These are phyloP conservation scores for Patellifolia procumbens DNA, from an alignment of 179 eudicot species.

Conservation along the genomic window DNA sequence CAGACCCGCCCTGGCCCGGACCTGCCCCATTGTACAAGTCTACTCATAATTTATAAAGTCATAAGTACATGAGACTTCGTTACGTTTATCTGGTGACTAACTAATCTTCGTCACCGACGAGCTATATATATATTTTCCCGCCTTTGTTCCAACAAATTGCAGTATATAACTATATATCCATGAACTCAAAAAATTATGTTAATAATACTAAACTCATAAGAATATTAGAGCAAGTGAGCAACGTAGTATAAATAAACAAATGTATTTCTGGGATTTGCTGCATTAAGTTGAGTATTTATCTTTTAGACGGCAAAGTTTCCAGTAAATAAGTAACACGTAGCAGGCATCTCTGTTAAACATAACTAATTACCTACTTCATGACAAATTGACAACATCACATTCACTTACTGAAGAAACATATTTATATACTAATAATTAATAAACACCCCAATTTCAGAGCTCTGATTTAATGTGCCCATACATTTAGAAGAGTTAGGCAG, in stretches of 20 bases:
- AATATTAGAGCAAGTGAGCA: background rate
- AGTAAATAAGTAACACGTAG: background rate
- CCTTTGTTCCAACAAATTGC: no score
- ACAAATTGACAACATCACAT: background rate
- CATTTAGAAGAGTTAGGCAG: background rate
- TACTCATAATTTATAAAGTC: no score
- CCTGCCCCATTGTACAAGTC: no score
- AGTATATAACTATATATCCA: no score
- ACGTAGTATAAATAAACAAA: background rate
- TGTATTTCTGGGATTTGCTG: conserved; percentile 13
- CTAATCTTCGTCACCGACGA: no score
- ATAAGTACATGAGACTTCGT: no score
- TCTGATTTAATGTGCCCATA: background rate
- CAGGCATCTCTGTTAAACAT: background rate
- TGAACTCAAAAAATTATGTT: no score
- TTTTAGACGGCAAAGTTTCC: background rate
- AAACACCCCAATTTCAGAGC: background rate
- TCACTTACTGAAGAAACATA: background rate
- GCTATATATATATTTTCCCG: no score
- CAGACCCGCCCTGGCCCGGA: no score
- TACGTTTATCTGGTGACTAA: no score
- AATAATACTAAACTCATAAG: no score
- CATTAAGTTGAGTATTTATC: background rate
- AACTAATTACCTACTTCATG: background rate
- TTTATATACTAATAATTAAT: no score